Evolutionary conservation across 805 yeast species (phyloP).

Genomic region (Torulaspora maleeae): DNA sequence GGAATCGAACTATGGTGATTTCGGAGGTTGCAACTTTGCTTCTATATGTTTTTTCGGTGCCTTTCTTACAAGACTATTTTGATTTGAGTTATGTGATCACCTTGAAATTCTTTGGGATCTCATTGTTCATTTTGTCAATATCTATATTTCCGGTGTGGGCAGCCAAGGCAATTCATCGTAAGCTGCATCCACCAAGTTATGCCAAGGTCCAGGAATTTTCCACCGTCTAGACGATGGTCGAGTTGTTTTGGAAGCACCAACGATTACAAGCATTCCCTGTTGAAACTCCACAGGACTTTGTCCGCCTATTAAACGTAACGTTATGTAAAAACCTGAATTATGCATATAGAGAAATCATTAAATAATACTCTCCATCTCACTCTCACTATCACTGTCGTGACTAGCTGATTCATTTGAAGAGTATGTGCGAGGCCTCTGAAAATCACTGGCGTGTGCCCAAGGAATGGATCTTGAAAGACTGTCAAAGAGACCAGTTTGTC

Average conservation of each 20-base stretch:
- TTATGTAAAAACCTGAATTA: not conserved
- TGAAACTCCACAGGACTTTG: not conserved
- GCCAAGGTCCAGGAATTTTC: slow-evolving; percentile 84
- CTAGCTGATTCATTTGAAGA: slow-evolving; percentile 15
- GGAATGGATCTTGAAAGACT: slow-evolving; percentile 46
- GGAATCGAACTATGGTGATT: slow-evolving; percentile 75
- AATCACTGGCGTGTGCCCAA: slow-evolving; percentile 79
- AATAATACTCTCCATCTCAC: slow-evolving; percentile 18
- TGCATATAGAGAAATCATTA: slow-evolving; percentile 8
- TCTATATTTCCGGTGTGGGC: slow-evolving; percentile 90
- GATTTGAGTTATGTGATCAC: slow-evolving; percentile 60
- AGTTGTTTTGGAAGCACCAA: not conserved
- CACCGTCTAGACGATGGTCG: slow-evolving; percentile 29
- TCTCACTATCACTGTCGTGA: slow-evolving; percentile 25
- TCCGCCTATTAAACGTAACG: not conserved
- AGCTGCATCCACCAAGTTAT: slow-evolving; percentile 86
- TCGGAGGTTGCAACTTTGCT: slow-evolving; percentile 67
- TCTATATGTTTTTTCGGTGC: slow-evolving; percentile 68
- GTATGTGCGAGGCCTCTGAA: slow-evolving; percentile 52
- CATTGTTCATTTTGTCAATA: slow-evolving; percentile 54
- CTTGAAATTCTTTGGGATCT: slow-evolving; percentile 64
- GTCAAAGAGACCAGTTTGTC: slow-evolving; percentile 26
- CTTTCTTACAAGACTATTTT: slow-evolving; percentile 83
- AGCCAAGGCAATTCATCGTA: slow-evolving; percentile 67
- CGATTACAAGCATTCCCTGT: not conserved